Base-by-base conservation (phyloP, 2,329 filamentous ascomycete genomes). In the Fusarium sp. region DNA sequence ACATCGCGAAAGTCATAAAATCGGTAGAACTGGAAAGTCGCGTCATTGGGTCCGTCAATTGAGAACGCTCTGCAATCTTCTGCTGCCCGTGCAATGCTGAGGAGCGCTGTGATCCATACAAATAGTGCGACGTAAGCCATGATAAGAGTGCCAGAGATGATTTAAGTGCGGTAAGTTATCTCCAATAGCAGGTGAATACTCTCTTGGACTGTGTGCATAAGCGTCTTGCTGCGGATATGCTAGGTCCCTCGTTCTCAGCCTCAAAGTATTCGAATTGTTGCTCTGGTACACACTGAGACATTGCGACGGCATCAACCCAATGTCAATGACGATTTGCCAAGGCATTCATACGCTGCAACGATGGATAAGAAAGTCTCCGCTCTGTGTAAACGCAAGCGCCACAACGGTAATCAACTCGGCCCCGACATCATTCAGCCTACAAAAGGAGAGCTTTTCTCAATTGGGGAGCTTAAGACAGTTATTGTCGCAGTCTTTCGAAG, bases 1-100 rank as follows among this genome's bases (percentile, higher is more conserved):
- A 11, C 40, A 53, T 23, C 45, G 17, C 40, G 50, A 32, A 53
- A 45, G 23, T 53, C 50, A 6, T 53, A 53, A n/a, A 53, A 53
- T 5, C 40, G 50, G 7, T 53, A 53, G 9, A 53, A 53, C 6
- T 45, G 9, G 15, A 53, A 53, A 45, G 40, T 25, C 7, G 40
- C 50, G 6, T 25, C 13, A 9, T 45, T 32, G 19, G 39, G 39
- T 6, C 50, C 39, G 8, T 45, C 50, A 9, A 45, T 53, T 10
- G 50, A 45, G 25, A 45, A 53, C 5, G 39, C 17, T 6, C 40
- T 20, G 14, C 50, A 53, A 4, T 23, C 13, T 13, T 40, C 39
- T 35, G 11, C 40, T 4, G 30, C 50, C 27, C 6, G 6, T n/a
- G 7, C 27, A 17, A 23, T 22, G 14, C 40, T 15, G 20, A 45